phyloP scores from a whole-genome alignment of 768 basidiomycete species.

The Psilocybe azurescens region DNA sequence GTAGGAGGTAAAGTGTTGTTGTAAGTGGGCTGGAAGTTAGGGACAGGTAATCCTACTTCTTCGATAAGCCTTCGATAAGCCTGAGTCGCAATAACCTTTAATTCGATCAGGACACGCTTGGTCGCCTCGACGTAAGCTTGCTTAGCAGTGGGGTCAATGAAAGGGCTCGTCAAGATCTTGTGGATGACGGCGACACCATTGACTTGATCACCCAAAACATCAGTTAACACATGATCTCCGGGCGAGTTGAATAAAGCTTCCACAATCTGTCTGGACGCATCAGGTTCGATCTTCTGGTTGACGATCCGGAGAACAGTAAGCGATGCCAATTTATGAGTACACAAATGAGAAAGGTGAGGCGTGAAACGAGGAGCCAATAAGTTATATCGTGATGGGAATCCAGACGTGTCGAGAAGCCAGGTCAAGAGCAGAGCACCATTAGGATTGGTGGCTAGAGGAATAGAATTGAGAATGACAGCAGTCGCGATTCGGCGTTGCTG shows the following conservation, averaged over 20 bases:
- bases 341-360: constrained; percentile 94
- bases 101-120: constrained; percentile 86
- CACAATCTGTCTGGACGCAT: constrained; percentile 86
- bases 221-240: constrained; percentile 88
- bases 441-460: constrained; percentile 95
- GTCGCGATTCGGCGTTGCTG: constrained; percentile 96
- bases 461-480: constrained; percentile 94
- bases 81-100: constrained; percentile 94
- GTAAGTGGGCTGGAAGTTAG: constrained; percentile 85
- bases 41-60: constrained; percentile 91
- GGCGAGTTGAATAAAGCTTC: constrained; percentile 91
- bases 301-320: constrained; percentile 94
- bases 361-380: constrained; percentile 95
- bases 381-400: constrained; percentile 94
- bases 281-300: constrained; percentile 93
- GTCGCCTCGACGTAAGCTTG: constrained; percentile 81
- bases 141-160: constrained; percentile 76
- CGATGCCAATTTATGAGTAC: constrained; percentile 97
- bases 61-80: constrained; percentile 93
- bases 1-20: constrained; percentile 63
- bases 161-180: constrained; percentile 89
- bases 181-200: constrained; percentile 93
- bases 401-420: constrained; percentile 95
- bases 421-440: constrained; percentile 96
- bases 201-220: constrained; percentile 95